Evolutionary conservation across 805 yeast species (phyloP), one percentile per base, ranked within the genome.

Genomic region (Cyberlindnera lachancei): DNA sequence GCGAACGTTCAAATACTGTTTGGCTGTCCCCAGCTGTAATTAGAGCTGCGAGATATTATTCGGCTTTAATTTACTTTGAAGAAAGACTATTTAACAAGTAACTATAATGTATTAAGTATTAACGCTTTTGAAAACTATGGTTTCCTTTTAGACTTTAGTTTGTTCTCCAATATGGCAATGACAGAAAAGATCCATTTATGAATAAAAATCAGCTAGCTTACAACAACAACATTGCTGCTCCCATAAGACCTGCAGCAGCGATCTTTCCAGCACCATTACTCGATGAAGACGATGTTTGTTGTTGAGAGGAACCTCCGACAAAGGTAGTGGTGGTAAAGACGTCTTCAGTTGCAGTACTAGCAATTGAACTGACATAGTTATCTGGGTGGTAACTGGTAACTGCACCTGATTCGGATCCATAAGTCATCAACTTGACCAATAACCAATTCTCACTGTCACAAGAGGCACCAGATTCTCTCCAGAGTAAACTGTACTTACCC

Each of bases 401-500:
- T 15, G 28, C 35, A 19, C 38, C 37, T 9, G 30, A 23, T 10
- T 35, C 26, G 5, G 39, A 15, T 3, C 36, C 29, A 16, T 35
- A 43, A 4, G 42, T 31, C 16, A 38, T 15, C 8, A 48, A 23
- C 21, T 40, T 31, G 13, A 47, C 48, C 12, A 45, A 24, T 3
- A 45, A 23, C 47, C 48, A 46, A 18, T 42, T 46, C 24, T 37
- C 48, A 40, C 13, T 19, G 33, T 15, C 34, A 8, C 48, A 44
- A 4, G 45, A 32, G 11, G 47, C 48, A 27, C 44, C 50, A 17
- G 30, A 12, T 15, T 33, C 35, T 29, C 46, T 41, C 53, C 53
- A 48, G 22, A 40, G 33, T n/a, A 46, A 30, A 5, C 36, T 22
- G 25, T 45, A 46, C 17, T 38, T 23, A 2, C 33, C 38, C 30